Percentiles rank a stretch among this genome's conserved stretches.
Evolutionary conservation across 2,329 filamentous ascomycete species (phyloP).

Genomic region (Aschersonia sp.): DNA sequence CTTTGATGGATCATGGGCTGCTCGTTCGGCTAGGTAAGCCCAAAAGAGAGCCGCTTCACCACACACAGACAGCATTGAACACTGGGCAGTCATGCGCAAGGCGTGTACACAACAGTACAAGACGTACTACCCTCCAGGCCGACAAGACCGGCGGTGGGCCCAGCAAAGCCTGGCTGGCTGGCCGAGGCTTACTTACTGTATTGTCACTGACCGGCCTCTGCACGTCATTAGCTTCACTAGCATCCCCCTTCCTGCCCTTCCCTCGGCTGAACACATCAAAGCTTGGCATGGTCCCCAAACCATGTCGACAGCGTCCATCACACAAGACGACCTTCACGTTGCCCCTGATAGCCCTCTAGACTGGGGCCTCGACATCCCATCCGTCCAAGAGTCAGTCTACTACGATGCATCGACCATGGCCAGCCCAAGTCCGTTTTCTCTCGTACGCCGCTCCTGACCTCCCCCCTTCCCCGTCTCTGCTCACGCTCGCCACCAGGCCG

Average conservation of each 20-base stretch:
- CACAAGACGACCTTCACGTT: background rate
- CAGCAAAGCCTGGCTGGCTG: too few species aligned
- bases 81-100: too few species aligned
- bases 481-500: constrained; percentile 25
- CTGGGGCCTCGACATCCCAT: background rate
- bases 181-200: too few species aligned
- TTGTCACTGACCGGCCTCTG: background rate
- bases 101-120: too few species aligned
- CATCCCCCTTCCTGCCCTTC: too few species aligned
- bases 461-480: background rate
- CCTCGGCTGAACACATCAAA: too few species aligned
- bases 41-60: too few species aligned
- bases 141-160: too few species aligned
- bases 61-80: too few species aligned
- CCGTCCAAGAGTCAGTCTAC: constrained; percentile 29
- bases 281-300: background rate
- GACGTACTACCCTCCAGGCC: too few species aligned
- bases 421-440: constrained; percentile 36
- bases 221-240: background rate
- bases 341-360: background rate
- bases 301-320: background rate
- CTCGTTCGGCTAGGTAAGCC: too few species aligned
- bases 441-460: constrained; percentile 23
- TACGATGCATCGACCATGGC: constrained; percentile 45
- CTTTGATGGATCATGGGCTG: too few species aligned